These are phyloP conservation scores for Diaporthe nobilis DNA, from an alignment of 2,329 filamentous ascomycete genomes.

Conservation along the genomic window DNA sequence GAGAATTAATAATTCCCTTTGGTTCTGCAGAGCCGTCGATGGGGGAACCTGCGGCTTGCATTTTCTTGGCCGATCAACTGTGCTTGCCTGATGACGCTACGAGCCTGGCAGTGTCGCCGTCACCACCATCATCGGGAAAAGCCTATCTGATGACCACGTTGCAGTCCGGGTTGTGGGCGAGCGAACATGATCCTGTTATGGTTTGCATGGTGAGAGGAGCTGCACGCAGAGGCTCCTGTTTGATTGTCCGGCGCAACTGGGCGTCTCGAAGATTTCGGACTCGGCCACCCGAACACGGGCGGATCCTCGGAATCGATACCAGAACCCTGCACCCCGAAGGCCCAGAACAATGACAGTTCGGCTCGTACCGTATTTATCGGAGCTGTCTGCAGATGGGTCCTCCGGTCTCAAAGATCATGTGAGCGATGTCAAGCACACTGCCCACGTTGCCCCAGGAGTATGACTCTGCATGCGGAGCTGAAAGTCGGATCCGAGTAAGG, in stretches of 20 bases:
- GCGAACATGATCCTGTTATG: neutral
- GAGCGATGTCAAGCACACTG: conserved; percentile 2
- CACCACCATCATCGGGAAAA: conserved; percentile 20
- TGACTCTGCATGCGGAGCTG: conserved; percentile 19
- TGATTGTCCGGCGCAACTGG: neutral
- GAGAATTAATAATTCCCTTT: conserved; percentile 13
- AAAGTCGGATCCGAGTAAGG: conserved; percentile 22
- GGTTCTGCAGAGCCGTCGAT: conserved; percentile 1
- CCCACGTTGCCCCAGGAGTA: neutral
- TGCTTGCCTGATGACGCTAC: conserved; percentile 13
- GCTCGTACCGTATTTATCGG: conserved; percentile 27
- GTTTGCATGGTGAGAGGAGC: neutral
- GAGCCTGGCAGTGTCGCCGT: conserved; percentile 3
- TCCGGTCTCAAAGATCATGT: neutral
- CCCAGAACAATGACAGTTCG: conserved; percentile 18
- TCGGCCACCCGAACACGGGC: neutral
- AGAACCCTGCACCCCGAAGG: conserved; percentile 13
- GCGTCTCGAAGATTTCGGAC: conserved; percentile 6
- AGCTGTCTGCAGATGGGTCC: neutral
- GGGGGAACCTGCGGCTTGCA: conserved; percentile 1
- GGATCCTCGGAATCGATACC: neutral
- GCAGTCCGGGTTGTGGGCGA: neutral
- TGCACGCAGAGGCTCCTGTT: neutral
- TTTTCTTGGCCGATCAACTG: conserved; percentile 17
- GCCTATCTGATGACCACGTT: conserved; percentile 7